phyloP scores from a whole-genome alignment of 495 filamentous ascomycete species.

The Tetracladium setigerum region DNA sequence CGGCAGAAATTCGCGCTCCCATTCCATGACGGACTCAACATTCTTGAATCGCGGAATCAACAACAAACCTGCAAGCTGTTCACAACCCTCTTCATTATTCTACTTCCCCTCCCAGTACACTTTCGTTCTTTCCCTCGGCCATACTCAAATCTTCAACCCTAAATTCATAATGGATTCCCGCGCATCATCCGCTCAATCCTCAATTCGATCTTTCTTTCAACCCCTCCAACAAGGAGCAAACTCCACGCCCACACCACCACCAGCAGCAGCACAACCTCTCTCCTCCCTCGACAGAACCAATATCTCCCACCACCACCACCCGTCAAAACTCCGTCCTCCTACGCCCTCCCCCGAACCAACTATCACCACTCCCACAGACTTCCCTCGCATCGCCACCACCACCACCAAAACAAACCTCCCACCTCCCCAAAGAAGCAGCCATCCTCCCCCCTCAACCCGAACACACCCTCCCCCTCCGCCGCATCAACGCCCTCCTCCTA shows the following conservation, averaged over 20 bases:
- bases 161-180: conserved; percentile 13
- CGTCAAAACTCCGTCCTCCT: not conserved
- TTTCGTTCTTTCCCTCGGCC: not conserved
- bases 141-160: not conserved
- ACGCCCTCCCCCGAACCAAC: conserved; percentile 2
- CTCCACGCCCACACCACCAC: conserved; percentile 29
- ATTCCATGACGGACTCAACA: too few species aligned
- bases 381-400: conserved; percentile 19
- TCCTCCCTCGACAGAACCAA: conserved; percentile 28
- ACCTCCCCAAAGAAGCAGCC: conserved; percentile 38
- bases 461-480: conserved; percentile 66
- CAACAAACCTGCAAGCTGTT: too few species aligned
- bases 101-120: too few species aligned
- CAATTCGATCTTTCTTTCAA: conserved; percentile 44
- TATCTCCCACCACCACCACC: not conserved
- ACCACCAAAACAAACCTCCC: not conserved
- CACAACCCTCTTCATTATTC: too few species aligned
- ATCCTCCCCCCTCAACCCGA: conserved; percentile 50
- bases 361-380: conserved; percentile 27
- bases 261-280: conserved; percentile 23
- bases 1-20: too few species aligned
- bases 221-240: conserved; percentile 28
- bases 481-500: conserved; percentile 76
- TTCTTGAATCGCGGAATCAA: too few species aligned
- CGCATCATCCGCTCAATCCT: conserved; percentile 25